Evolutionary conservation across 192 early-diverging fungal species (phyloP), one percentile per base, ranked within the genome.

Genomic region (Backusella tuberculispora): DNA sequence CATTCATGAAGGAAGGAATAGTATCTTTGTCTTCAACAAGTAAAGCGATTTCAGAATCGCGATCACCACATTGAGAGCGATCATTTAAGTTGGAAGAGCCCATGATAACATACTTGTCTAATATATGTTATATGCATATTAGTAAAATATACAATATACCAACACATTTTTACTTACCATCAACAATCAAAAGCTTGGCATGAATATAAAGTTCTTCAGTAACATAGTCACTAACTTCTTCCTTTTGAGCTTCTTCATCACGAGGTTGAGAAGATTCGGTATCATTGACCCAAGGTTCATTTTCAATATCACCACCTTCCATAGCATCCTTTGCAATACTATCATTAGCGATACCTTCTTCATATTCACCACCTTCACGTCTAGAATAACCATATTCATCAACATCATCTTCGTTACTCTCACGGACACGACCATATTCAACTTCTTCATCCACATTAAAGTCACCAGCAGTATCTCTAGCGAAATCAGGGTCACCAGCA

Each of bases 41-140:
- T 73, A 94, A 88, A 43, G 95, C 95, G 60, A 97, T 90, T 83
- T 97, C 95, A 9, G 92, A 94, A 74, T 97, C 94, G 70, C 91
- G 90, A 74, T 89, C 89, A 34, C 95, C 95, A 40, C 89, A 80
- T 81, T 94, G 94, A 0, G 95, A 97, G 3, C 95, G 90, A 80
- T 97, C 95, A 74, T 97, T 97, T 71, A 97, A 86, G 77, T 97
- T 97, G 40, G 95, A 95, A 21, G 92, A 94, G 3, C 95, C 95
- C 79, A 92, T 90, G 41, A 97, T 89, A 29, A 92, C 94, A 53
- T 88, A 60, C 50, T 53, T 53, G 50, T 53, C 50, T 53, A 53
- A 53, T 10, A 2, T 10, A 2, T 17, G 10, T 3, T 21, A 53
- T 19, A 19, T 53, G 19, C 5, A 6, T 21, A 53, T 21, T 53